Conservation (phyloP, 306 rosid species). For the Glycyrrhiza uralensis region DNA sequence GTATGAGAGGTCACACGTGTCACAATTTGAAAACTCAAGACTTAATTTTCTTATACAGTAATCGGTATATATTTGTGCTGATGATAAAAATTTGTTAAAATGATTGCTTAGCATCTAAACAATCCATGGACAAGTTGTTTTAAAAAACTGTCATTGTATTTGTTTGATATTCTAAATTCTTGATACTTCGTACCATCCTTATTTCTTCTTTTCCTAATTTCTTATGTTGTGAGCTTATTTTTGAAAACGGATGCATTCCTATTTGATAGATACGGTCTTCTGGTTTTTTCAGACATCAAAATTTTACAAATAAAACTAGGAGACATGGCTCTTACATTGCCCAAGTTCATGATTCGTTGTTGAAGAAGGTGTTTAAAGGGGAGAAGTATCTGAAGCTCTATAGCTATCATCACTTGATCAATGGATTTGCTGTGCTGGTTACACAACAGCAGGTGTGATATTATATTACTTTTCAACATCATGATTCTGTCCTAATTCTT, state of each 20-base stretch:
- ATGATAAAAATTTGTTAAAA: conserved; percentile 3
- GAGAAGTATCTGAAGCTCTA: conserved; percentile 87
- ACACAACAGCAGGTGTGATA: conserved; percentile 73
- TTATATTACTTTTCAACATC: neutral
- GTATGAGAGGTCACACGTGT: too few species aligned
- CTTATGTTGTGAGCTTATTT: neutral
- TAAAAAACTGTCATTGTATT: neutral
- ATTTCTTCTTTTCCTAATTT: neutral
- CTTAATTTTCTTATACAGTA: too few species aligned
- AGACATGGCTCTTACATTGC: conserved; percentile 48
- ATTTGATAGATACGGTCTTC: neutral
- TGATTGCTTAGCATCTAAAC: conserved; percentile 17
- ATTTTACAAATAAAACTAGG: conserved; percentile 46
- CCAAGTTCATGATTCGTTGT: conserved; percentile 72
- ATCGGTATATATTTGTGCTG: neutral
- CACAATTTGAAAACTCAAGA: too few species aligned
- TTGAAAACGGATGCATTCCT: conserved; percentile 2
- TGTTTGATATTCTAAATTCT: conserved; percentile 1
- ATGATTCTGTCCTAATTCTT: neutral
- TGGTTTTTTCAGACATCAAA: conserved; percentile 32
- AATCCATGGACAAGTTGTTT: neutral
- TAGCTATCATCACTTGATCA: conserved; percentile 94
- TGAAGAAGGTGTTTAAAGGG: conserved; percentile 72
- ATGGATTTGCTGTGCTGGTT: conserved; percentile 85
- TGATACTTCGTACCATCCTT: neutral